These are phyloP conservation scores for Chaetomium strumarium DNA, from an alignment of 2,329 filamentous ascomycete genomes.

Conservation along the genomic window DNA sequence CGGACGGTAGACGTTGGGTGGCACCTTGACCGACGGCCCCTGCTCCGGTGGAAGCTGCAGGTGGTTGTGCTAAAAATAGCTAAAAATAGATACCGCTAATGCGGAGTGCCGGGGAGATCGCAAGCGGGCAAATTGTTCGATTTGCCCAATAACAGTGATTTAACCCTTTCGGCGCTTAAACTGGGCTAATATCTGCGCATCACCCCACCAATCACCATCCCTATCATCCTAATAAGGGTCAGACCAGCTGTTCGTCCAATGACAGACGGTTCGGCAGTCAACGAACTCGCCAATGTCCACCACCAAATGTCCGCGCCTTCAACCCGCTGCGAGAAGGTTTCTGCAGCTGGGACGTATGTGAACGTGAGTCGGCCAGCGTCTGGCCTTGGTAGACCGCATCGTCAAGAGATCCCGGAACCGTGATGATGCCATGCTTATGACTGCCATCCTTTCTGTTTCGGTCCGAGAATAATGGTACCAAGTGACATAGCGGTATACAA, in stretches of 20 bases:
- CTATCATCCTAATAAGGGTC: not conserved
- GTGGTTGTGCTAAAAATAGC: constrained; percentile 25
- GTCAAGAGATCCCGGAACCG: too few species aligned
- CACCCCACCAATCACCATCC: constrained; percentile 3
- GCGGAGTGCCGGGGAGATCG: constrained; percentile 11
- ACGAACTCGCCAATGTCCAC: not conserved
- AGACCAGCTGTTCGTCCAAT: not conserved
- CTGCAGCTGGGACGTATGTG: constrained; percentile 3
- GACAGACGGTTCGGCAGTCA: too few species aligned
- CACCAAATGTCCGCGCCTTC: constrained; percentile 4
- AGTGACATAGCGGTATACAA: too few species aligned
- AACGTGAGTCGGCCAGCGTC: not conserved
- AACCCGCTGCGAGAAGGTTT: not conserved
- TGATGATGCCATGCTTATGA: too few species aligned
- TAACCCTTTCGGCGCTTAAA: constrained; percentile 24
- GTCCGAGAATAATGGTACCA: too few species aligned
- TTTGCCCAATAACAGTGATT: constrained; percentile 20
- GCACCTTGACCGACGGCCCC: too few species aligned
- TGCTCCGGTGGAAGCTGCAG: not conserved
- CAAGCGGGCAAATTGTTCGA: constrained; percentile 24
- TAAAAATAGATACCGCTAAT: constrained; percentile 23
- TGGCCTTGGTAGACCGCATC: not conserved
- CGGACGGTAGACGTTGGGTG: not conserved
- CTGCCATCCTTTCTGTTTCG: too few species aligned
- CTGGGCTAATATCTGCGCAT: constrained; percentile 13